Evolutionary conservation across 345 rosid species (phyloP), one percentile per base, ranked within the genome.

Genomic region (Crucihimalaya himalaica): DNA sequence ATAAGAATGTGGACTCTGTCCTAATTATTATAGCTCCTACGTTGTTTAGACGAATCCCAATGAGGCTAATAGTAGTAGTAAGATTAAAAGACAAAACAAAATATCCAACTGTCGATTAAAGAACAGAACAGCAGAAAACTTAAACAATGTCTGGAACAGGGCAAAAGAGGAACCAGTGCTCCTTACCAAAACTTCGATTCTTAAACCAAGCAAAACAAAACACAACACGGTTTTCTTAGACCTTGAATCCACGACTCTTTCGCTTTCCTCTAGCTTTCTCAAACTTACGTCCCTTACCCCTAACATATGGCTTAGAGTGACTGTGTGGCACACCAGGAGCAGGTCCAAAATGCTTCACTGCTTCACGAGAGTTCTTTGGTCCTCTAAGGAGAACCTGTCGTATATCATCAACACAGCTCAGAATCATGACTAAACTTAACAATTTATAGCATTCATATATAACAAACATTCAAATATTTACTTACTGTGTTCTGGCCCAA

Each of bases 301-400:
- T 85, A 35, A 91, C 94, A 52, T 86, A 93, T 0, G 98, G 97
- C 74, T 93, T 93, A 64, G 91, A 58, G 79, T 87, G 84, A 78
- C 96, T 93, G 88, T 86, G 91, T 0, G 98, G 98, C 52, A 93
- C 97, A 75, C 98, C 96, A 46, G 98, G 98, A 51, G 98, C 97
- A 2, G 86, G 93, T 3, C 98, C 98, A 47, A 93, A 93, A 80
- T 93, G 98, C 81, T 91, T 93, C 74, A 91, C 98, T 19, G 96
- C 98, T 66, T 93, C 97, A 62, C 97, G 93, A 0, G 88, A 75
- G 81, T 88, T 93, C 96, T 89, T 93, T 0, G 98, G 97, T 54
- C 97, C 97, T 81, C 98, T 84, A 0, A 93, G 90, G 18, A 93
- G 90, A 78, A 89, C 82, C 97, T 93, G 79, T 21, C 12, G 16